Percentiles rank a stretch among this genome's conserved stretches.
These are phyloP conservation scores for Cercospora nicotianae DNA, from an alignment of 2,329 filamentous ascomycete genomes.

Conservation along the genomic window DNA sequence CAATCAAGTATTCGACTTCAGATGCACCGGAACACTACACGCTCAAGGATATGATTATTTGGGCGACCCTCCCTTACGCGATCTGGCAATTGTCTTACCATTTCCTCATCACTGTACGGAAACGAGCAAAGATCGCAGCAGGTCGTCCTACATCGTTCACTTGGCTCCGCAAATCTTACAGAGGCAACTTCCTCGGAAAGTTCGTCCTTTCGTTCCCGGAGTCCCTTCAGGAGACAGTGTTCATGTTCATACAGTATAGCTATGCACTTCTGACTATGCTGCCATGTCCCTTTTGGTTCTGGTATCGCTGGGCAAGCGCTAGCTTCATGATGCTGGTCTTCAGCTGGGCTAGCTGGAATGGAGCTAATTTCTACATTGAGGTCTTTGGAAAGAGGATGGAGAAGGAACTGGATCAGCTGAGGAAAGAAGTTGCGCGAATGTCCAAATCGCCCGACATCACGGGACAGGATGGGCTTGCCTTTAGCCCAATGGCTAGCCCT, in stretches of 20 bases:
- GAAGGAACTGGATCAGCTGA: constrained; percentile 88
- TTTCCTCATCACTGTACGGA: constrained; percentile 89
- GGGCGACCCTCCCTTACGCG: constrained; percentile 90
- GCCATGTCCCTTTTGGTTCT: constrained; percentile 93
- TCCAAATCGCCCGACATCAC: constrained; percentile 35
- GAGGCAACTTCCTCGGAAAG: constrained; percentile 83
- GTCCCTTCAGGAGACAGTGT: constrained; percentile 77
- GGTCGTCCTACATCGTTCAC: constrained; percentile 96
- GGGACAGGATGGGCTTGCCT: constrained; percentile 25
- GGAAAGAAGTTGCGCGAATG: constrained; percentile 66
- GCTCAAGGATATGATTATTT: constrained; percentile 81
- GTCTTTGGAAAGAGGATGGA: constrained; percentile 96
- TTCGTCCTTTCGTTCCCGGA: constrained; percentile 77
- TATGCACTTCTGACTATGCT: constrained; percentile 93
- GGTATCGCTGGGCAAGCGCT: constrained; percentile 76
- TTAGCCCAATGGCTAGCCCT: constrained; percentile 33
- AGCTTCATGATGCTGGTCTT: constrained; percentile 80
- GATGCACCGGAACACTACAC: constrained; percentile 74
- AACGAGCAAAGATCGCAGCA: constrained; percentile 93
- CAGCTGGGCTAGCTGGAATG: constrained; percentile 93
- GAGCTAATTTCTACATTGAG: constrained; percentile 96
- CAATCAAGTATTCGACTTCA: constrained; percentile 68
- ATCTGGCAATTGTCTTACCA: constrained; percentile 94
- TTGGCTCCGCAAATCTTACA: constrained; percentile 90
- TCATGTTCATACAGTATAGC: constrained; percentile 92